These are phyloP conservation scores for Gossypium schwendimanii DNA, from an alignment of 441 rosid genomes.

Conservation along the genomic window DNA sequence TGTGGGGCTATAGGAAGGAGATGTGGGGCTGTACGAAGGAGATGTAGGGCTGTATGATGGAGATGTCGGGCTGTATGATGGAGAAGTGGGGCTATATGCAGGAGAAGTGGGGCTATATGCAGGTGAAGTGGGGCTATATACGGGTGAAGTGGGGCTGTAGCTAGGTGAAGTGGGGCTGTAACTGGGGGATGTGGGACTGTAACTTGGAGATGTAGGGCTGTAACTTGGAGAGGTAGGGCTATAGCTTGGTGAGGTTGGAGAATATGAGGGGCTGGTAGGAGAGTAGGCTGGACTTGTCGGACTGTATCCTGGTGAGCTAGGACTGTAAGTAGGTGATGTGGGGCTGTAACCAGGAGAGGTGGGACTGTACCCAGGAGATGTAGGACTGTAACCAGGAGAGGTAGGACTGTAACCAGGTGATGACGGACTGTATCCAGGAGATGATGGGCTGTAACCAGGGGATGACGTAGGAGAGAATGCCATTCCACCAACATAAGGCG, in stretches of 20 bases:
- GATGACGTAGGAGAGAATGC: constrained; percentile 81
- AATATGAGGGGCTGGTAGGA: constrained; percentile 45
- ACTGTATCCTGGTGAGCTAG: constrained; percentile 76
- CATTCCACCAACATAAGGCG: constrained; percentile 86
- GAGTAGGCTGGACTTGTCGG: constrained; percentile 58
- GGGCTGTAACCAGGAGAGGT: constrained; percentile 65
- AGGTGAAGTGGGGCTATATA: constrained; percentile 59
- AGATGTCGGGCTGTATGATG: constrained; percentile 58
- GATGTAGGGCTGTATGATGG: constrained; percentile 60
- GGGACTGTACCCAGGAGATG: constrained; percentile 81
- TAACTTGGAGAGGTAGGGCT: constrained; percentile 87
- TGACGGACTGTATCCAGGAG: constrained; percentile 77
- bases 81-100: constrained; percentile 59
- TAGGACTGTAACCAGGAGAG: constrained; percentile 71
- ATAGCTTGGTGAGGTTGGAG: constrained; percentile 77
- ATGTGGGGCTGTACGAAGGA: constrained; percentile 51
- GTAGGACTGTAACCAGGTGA: constrained; percentile 84
- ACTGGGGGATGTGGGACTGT: constrained; percentile 76
- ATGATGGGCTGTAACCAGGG: constrained; percentile 80
- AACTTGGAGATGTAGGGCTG: constrained; percentile 77
- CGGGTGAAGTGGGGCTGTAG: constrained; percentile 73
- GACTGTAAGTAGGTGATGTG: constrained; percentile 63
- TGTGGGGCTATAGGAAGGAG: constrained; percentile 77
- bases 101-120: constrained; percentile 79
- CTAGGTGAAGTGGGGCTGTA: constrained; percentile 78